These are phyloP conservation scores for Hemileccinum rubropunctum DNA, from an alignment of 768 basidiomycete species.

Conservation along the genomic window DNA sequence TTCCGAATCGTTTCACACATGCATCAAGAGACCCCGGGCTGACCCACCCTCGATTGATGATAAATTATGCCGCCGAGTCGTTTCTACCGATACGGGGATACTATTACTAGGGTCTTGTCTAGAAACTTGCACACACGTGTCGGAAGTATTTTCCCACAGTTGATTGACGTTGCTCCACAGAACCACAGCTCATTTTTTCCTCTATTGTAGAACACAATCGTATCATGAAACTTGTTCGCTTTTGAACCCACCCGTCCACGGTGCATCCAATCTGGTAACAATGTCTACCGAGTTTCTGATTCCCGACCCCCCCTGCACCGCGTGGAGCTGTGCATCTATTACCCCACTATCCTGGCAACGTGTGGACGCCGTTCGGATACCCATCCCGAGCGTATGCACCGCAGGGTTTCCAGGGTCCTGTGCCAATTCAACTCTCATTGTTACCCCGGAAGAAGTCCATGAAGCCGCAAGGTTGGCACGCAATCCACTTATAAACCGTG, in stretches of 20 bases:
- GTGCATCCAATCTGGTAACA: slow-evolving; percentile 5
- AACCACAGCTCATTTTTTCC: background rate
- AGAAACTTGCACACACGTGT: slow-evolving; percentile 2
- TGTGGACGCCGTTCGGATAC: slow-evolving; percentile 8
- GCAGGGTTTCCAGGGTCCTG: slow-evolving; percentile 18
- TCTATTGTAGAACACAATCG: background rate
- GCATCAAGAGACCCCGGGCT: slow-evolving; percentile 21
- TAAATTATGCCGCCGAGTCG: background rate
- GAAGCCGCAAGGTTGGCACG: slow-evolving; percentile 29
- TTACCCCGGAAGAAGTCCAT: slow-evolving; percentile 24
- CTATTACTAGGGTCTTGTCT: background rate
- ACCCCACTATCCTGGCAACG: slow-evolving; percentile 11
- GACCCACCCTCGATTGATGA: background rate
- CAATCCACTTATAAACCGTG: slow-evolving; percentile 26
- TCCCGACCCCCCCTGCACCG: slow-evolving; percentile 6
- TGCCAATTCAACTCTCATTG: slow-evolving; percentile 13
- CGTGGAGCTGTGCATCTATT: slow-evolving; percentile 17
- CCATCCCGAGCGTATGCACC: slow-evolving; percentile 5
- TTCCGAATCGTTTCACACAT: slow-evolving; percentile 14
- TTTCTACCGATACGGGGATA: background rate
- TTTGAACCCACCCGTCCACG: background rate
- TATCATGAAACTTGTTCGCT: background rate
- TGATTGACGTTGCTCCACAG: background rate
- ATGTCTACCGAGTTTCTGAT: background rate
- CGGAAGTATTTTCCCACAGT: background rate